These are phyloP conservation scores for Byssoonygena ceratinophila DNA, from an alignment of 2,329 filamentous ascomycete species.

Conservation along the genomic window DNA sequence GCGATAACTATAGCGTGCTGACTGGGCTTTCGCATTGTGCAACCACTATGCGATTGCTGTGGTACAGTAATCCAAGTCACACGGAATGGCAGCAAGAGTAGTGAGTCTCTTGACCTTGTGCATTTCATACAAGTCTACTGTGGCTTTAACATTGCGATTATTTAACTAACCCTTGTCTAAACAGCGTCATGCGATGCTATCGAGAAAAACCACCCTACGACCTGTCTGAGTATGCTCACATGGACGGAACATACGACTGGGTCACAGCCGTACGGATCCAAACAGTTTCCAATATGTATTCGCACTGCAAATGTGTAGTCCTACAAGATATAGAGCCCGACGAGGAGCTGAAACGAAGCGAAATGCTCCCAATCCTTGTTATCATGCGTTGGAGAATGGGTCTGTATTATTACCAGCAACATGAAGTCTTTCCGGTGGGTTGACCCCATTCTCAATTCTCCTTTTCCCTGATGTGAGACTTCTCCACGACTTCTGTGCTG, in stretches of 20 bases:
- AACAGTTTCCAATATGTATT: background rate
- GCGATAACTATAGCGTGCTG: background rate
- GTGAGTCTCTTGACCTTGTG: constrained; percentile 1
- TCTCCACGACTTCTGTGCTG: background rate
- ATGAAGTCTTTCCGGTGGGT: constrained; percentile 4
- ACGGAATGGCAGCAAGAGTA: background rate
- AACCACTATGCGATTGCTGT: background rate
- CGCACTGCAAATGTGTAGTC: constrained; percentile 1
- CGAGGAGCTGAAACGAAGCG: background rate
- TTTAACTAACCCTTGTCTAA: background rate
- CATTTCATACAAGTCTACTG: background rate
- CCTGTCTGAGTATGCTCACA: background rate
- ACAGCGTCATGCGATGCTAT: background rate
- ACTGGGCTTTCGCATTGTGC: background rate
- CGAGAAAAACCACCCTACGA: background rate
- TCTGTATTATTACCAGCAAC: background rate
- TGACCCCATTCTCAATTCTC: background rate
- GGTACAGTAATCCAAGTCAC: background rate
- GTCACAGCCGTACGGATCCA: background rate
- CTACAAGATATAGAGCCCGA: background rate
- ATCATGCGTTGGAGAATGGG: constrained; percentile 5
- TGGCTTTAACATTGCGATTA: background rate
- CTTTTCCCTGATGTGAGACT: background rate
- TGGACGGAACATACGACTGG: background rate
- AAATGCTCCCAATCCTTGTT: constrained; percentile 3